A percentile compares a stretch with the other conserved stretches of the same genome.
Conservation (phyloP, 345 rosid genomes). For the Eucalyptus caleyi region DNA sequence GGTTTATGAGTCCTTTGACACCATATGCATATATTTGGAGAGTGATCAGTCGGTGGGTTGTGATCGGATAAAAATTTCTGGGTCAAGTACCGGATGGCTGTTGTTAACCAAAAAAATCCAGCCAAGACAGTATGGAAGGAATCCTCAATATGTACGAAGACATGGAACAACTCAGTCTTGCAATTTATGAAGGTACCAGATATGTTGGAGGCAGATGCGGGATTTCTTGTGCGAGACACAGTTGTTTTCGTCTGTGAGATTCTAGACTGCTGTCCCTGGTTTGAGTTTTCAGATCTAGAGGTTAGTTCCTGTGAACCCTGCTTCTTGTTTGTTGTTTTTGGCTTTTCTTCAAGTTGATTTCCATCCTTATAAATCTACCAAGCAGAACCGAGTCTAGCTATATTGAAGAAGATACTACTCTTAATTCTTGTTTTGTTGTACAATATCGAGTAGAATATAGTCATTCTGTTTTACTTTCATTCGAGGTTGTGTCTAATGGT, state of each 20-base stretch:
- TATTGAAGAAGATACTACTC: neutral
- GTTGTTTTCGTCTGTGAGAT: conserved; percentile 99
- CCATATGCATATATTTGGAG: conserved; percentile 97
- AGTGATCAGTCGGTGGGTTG: conserved; percentile 90
- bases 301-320: conserved; percentile 18
- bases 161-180: conserved; percentile 98
- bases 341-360: neutral
- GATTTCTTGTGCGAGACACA: conserved; percentile 96
- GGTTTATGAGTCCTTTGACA: conserved; percentile 98
- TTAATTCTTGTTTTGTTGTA: neutral
- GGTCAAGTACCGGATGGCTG: conserved; percentile 98
- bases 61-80: conserved; percentile 98
- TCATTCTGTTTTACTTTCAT: neutral
- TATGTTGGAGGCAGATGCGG: conserved; percentile 98
- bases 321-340: neutral
- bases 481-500: neutral
- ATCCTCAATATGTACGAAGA: conserved; percentile 98
- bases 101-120: conserved; percentile 88
- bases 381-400: neutral
- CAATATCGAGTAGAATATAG: neutral
- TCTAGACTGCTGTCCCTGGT: conserved; percentile 97
- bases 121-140: conserved; percentile 98
- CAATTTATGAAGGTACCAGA: conserved; percentile 99
- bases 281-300: conserved; percentile 90
- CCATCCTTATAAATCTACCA: neutral